These are phyloP conservation scores for Wickerhamiella lipophila DNA, from an alignment of 805 yeast genomes.

Conservation along the genomic window DNA sequence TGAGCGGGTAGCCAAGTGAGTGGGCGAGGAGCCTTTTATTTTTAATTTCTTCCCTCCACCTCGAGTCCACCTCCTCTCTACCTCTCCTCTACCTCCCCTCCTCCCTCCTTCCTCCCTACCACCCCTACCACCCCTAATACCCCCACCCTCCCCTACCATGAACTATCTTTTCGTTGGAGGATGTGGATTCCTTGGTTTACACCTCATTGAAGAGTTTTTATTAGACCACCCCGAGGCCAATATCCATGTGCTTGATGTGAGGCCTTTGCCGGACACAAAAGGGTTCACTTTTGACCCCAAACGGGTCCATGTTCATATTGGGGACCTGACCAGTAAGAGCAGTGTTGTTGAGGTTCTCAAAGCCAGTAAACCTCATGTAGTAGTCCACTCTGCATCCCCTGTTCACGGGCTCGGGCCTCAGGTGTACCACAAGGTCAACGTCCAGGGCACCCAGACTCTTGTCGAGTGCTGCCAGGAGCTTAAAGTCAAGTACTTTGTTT, in stretches of 20 bases:
- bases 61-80: no score
- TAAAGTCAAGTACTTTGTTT: conserved; percentile 55
- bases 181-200: conserved; percentile 87
- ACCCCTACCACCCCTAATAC: background rate
- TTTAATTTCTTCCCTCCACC: no score
- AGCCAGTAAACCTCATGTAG: conserved; percentile 49
- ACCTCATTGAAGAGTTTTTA: conserved; percentile 74
- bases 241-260: conserved; percentile 80
- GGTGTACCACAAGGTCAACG: conserved; percentile 80
- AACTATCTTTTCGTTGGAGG: conserved; percentile 70
- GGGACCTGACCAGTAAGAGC: conserved; percentile 66
- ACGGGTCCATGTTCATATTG: conserved; percentile 51
- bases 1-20: no score
- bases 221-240: conserved; percentile 49
- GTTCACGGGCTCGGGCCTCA: conserved; percentile 76
- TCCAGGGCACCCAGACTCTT: conserved; percentile 72
- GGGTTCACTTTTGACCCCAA: conserved; percentile 55
- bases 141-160: background rate
- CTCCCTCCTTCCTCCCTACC: no score
- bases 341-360: conserved; percentile 57
- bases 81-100: no score
- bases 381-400: conserved; percentile 96
- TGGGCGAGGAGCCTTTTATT: no score
- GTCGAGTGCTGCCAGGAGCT: conserved; percentile 46
- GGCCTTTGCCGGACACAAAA: conserved; percentile 71